Evolutionary conservation across 371 early-diverging fungal genomes (phyloP), one percentile per base, ranked within the genome.

Genomic region (Mucor saturninus): DNA sequence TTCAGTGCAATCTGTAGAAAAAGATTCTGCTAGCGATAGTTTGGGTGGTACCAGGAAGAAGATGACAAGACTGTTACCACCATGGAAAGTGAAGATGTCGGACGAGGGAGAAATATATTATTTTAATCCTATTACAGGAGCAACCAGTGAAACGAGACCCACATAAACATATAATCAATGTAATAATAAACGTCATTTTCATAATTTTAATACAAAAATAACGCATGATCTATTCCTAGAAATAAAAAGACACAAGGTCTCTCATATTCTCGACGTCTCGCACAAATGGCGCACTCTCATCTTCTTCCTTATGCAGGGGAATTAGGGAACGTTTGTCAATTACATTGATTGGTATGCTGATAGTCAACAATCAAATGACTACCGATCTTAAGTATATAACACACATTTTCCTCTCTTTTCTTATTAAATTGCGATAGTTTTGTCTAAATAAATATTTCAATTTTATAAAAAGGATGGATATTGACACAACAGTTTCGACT

Each of bases 401-500:
- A 30, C 64, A 13, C 64, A 63, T 21, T 54, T 31, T 54, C 15
- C 39, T 64, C 55, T 64, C 59, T 64, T 55, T 6, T 35, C 15
- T 48, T 6, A 37, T 45, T 10, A 43, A 32, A 56, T 6, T 13
- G 14, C 48, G 42, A 5, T 32, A 26, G n/a, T 21, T 46, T 8
- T 31, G 2, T 54, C 40, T 30, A 28, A 28, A 28, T 54, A 26
- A 51, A 26, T 2, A 14, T 7, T 40, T 5, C 31, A 30, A 31
- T 28, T 39, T n/a, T 57, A 11, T 40, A 42, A 42, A 9, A 3
- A 45, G 5, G 15, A 46, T 46, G 46, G 46, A 46, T 46, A 46
- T 46, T 4, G 46, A 46, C 21, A 7, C 46, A 21, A 59, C 56
- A 4, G 68, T 66, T 7, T 79, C 76, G 2, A 63, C 71, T 39